Evolutionary conservation across 768 basidiomycete species (phyloP).

Genomic region (Naganishia antarctica): DNA sequence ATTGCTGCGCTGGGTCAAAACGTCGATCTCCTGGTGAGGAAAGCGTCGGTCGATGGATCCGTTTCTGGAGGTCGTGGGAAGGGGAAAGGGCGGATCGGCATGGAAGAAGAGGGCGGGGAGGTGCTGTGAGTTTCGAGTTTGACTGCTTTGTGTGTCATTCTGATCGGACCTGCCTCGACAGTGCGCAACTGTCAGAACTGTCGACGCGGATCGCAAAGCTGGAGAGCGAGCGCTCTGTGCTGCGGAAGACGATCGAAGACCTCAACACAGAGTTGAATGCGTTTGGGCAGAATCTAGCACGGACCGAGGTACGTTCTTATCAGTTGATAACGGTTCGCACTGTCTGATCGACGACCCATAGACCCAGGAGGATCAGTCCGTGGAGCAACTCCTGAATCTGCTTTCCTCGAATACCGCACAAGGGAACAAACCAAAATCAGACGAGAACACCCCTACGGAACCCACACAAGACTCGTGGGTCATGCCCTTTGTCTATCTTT

Average conservation of each 20-base stretch:
- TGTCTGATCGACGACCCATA: too few species aligned
- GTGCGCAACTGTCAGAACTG: conserved; percentile 17
- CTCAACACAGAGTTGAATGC: conserved; percentile 18
- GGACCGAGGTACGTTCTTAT: conserved; percentile 17
- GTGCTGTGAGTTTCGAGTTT: conserved; percentile 16
- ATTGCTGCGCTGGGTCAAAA: conserved; percentile 34
- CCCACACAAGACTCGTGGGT: not conserved
- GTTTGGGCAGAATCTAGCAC: conserved; percentile 18
- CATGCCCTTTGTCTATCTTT: conserved; percentile 17
- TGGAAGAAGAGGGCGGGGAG: conserved; percentile 22
- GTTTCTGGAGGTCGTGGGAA: not conserved
- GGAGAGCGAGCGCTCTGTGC: conserved; percentile 20
- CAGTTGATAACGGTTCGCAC: too few species aligned
- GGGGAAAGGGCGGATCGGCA: not conserved
- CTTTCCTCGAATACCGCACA: not conserved
- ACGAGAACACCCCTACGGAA: too few species aligned
- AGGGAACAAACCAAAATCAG: not conserved
- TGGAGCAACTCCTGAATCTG: not conserved
- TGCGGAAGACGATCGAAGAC: conserved; percentile 22
- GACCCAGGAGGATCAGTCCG: not conserved
- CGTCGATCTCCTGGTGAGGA: conserved; percentile 15
- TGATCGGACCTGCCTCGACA: not conserved
- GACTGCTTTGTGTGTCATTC: not conserved
- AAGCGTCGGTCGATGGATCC: not conserved
- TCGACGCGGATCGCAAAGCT: conserved; percentile 16